Conservation (phyloP, 2,329 filamentous ascomycete species). For the Moelleriella libera region DNA sequence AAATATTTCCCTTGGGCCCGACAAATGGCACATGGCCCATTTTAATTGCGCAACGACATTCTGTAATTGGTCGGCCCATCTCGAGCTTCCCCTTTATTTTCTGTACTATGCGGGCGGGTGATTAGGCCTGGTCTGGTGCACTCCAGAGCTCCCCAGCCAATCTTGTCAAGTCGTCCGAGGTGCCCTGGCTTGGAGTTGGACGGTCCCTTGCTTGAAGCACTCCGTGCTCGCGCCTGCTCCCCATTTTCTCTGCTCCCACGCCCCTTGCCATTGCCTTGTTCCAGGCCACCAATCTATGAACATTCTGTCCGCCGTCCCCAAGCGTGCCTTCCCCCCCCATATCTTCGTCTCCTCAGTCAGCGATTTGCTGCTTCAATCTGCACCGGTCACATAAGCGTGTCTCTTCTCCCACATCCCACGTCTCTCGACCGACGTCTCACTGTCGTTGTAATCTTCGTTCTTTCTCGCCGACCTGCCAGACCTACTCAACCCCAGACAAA, state of each 20-base stretch:
- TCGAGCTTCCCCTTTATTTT: not conserved
- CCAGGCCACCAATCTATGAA: slow-evolving; percentile 1
- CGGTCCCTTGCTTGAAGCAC: not conserved
- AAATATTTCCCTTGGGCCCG: not conserved
- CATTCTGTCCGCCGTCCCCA: slow-evolving; percentile 4
- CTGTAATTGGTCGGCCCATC: not conserved
- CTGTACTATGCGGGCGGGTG: not conserved
- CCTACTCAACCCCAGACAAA: slow-evolving; percentile 3
- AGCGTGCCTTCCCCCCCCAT: slow-evolving; percentile 3
- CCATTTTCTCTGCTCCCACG: not conserved
- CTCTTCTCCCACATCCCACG: no score
- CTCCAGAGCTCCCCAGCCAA: not conserved
- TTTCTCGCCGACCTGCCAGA: not conserved
- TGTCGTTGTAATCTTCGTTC: not conserved
- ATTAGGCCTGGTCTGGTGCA: not conserved
- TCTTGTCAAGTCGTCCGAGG: not conserved
- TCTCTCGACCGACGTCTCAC: not conserved
- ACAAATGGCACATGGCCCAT: not conserved
- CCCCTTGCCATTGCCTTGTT: slow-evolving; percentile 1
- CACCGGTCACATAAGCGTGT: no score
- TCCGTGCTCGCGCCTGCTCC: slow-evolving; percentile 4
- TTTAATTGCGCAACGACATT: not conserved
- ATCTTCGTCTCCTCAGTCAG: slow-evolving; percentile 2
- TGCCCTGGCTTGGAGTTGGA: not conserved
- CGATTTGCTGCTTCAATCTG: slow-evolving; percentile 2